Evolutionary conservation across 768 basidiomycete genomes (phyloP).

Genomic region (Chalciporus pseudorubinellus): DNA sequence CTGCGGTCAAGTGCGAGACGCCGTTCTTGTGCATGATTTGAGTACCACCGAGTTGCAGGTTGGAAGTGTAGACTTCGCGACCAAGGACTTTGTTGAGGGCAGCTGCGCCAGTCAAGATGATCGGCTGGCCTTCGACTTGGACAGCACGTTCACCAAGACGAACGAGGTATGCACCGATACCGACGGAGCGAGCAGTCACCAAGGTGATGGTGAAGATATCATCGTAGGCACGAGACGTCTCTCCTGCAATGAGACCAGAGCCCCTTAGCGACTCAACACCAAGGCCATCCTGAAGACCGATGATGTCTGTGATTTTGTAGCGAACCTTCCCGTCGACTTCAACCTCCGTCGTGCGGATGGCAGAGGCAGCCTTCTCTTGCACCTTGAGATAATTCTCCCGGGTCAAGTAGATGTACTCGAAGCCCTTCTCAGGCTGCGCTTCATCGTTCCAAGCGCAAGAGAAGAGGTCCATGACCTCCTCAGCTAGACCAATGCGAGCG

Average conservation of each 20-base stretch:
- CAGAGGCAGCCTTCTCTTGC: conserved; percentile 77
- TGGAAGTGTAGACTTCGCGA: conserved; percentile 98
- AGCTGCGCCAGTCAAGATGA: conserved; percentile 95
- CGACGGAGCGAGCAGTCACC: conserved; percentile 97
- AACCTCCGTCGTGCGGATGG: conserved; percentile 80
- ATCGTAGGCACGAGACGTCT: conserved; percentile 97
- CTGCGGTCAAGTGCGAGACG: conserved; percentile 93
- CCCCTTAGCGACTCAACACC: conserved; percentile 96
- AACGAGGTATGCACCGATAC: conserved; percentile 98
- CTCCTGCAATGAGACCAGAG: conserved; percentile 97
- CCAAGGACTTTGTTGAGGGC: conserved; percentile 99
- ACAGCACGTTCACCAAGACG: conserved; percentile 97
- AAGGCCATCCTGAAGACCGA: conserved; percentile 95
- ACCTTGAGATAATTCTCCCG: conserved; percentile 87
- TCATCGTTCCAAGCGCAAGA: conserved; percentile 88
- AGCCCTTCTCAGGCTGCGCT: conserved; percentile 85
- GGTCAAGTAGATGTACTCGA: conserved; percentile 94
- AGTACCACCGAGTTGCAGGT: conserved; percentile 98
- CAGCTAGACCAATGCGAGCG: conserved; percentile 93
- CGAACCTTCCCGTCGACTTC: conserved; percentile 84
- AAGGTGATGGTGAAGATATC: conserved; percentile 99
- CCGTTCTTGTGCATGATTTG: conserved; percentile 99
- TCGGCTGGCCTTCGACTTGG: conserved; percentile 98
- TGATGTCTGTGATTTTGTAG: conserved; percentile 94
- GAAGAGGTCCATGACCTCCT: conserved; percentile 86